Conservation (phyloP, 345 rosid genomes). For the Hibiscus syriacus region DNA sequence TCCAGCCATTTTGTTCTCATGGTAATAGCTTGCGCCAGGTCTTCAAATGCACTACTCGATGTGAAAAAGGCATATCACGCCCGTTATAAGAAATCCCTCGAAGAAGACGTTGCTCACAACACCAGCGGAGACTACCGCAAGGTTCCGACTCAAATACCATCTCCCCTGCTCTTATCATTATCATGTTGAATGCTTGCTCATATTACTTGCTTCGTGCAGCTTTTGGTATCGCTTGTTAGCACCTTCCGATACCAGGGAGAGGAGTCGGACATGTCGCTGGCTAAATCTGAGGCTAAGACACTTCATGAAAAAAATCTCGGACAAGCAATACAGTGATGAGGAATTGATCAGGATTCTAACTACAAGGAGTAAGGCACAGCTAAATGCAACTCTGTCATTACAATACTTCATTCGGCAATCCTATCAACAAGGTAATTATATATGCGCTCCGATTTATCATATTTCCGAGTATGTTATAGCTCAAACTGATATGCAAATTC, state of each 20-base stretch:
- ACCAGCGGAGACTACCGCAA: conserved; percentile 47
- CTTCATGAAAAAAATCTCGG: not conserved
- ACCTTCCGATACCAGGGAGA: not conserved
- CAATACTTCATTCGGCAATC: not conserved
- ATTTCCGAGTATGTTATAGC: not conserved
- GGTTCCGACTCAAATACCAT: conserved; percentile 9
- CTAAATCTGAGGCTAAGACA: not conserved
- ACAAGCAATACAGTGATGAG: not conserved
- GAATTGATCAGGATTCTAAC: not conserved
- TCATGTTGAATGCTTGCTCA: not conserved
- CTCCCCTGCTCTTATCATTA: not conserved
- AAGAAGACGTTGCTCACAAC: not conserved
- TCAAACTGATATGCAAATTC: conserved; percentile 8
- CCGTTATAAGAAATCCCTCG: not conserved
- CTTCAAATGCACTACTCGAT: conserved; percentile 43
- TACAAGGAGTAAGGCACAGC: conserved; percentile 2
- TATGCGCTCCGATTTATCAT: not conserved
- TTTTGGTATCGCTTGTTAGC: not conserved
- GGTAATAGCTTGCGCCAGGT: conserved; percentile 78
- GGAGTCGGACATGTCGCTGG: not conserved
- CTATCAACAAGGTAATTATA: not conserved
- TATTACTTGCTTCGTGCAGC: not conserved
- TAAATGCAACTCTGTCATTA: not conserved
- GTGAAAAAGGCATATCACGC: not conserved
- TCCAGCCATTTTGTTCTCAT: conserved; percentile 59